Evolutionary conservation across 257 asterid species (phyloP), one percentile per base, ranked within the genome.

Genomic region (Nicotiana otophora): DNA sequence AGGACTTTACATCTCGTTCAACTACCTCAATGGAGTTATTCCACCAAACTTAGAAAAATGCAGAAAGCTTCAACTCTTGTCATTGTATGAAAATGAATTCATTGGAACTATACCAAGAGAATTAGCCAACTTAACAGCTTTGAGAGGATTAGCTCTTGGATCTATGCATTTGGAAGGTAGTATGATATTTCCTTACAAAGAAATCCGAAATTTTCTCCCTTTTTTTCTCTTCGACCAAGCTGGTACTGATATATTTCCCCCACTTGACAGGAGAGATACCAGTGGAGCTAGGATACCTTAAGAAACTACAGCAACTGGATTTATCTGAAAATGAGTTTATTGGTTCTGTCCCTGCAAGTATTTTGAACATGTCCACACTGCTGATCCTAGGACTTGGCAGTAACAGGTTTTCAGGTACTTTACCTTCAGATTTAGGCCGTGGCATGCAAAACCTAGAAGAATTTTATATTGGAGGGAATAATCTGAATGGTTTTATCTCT

Each of bases 341-440:
- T 4, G 88, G 86, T 6, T 4, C 68, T 0, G 20, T 82, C 7
- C 85, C 88, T 11, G 23, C n/a, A 33, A 64, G 84, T 51, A 57
- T 87, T 31, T 86, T 89, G 85, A 87, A 87, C 85, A 86, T 89
- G 11, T 57, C 84, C 15, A 3, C 66, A 26, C 76, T 85, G n/a
- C 82, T 42, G 48, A 0, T 1, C 1, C 57, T 85, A 10, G 9
- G 39, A 11, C 28, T 85, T 23, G 23, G 60, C 5, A 0, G 0
- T 3, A 88, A 88, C 78, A 57, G 9, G 55, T 77, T 82, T 26
- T 84, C 83, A 34, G 87, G 89, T 20, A 31, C 61, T 34, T 17
- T 87, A 34, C 86, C 87, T 5, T 55, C 81, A 46, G 28, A 23
- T 36, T 12, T 86, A 78, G 87, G 89, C 33, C 53, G 30, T 0